Evolutionary conservation across 129 eudicot genomes (phyloP), one percentile per base, ranked within the genome.

Genomic region (Arctium lappa): DNA sequence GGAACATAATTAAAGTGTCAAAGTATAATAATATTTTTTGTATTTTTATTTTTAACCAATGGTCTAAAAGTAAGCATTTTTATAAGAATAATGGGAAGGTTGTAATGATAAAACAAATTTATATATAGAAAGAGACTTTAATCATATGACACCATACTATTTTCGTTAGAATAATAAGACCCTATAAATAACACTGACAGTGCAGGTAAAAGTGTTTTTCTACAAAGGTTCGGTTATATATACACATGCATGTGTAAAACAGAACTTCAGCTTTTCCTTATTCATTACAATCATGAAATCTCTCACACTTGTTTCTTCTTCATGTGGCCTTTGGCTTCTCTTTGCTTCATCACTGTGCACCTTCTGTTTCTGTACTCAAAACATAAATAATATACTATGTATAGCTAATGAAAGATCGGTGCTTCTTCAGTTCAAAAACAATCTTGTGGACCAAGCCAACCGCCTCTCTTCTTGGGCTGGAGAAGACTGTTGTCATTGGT

Each of bases 401-500:
- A 39, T 39, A 40, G 8, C 60, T 29, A 40, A 13, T 5, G 77
- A 73, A 38, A 42, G 60, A 73, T 73, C n/a, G 3, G 77, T 9
- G 18, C 77, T 73, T 73, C 42, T 39, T 18, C 77, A 40, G n/a
- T 73, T 73, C 77, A 73, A 73, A 60, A 73, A 73, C 77, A 18
- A 38, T n/a, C 77, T 73, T 3, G 16, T 40, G 3, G 77, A 73
- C 77, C 12, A 1, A 1, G n/a, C 77, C 77, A 73, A 40, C 66
- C 68, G 53, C 66, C 75, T 79, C 40, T 68, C 82, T 8, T 79
- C 82, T 6, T 79, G 82, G 82, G 42, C 38, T 8, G 75, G 42
- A 16, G 44, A 79, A 22, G 75, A 79, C 73, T 79, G 68, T 34
- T 79, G 82, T 63, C 70, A 27, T 38, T 69, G 82, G 82, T 37